Base-by-base conservation (phyloP, 768 basidiomycete species). In the Xerocomellus intermedius region DNA sequence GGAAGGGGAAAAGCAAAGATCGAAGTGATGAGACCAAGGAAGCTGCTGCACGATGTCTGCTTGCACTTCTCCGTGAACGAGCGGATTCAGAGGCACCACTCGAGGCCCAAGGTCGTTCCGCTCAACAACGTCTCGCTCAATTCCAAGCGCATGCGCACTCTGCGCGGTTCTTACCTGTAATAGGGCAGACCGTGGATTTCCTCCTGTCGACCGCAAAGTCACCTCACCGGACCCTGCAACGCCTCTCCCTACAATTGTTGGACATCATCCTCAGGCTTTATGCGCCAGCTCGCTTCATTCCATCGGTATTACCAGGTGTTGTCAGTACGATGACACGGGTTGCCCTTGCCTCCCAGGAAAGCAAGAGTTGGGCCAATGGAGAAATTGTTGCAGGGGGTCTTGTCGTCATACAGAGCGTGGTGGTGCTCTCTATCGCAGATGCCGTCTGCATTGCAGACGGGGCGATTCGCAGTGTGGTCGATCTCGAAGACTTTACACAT, bases 301-400 rank as follows among this genome's bases (percentile, higher is more conserved):
- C 83, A n/a, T 83, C 88, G 13, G 76, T 98, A 26, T 74, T 98
- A 28, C 95, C 95, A 1, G 95, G 95, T 2, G 79, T 89, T 32
- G 80, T 92, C 56, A 94, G 91, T 63, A 70, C 79, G 17, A 87
- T 89, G 82, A 81, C 81, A 28, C 91, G 86, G 63, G 69, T 92
- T 14, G 80, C 87, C 6, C 75, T 89, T 2, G 87, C 82, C 10
- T 68, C 72, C 17, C 71, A 76, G 5, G 70, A 75, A 26, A 73
- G 69, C 28, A 87, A 83, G 65, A 83, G 82, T 22, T 92, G 88
- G 85, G 80, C 86, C 8, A 85, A 82, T 57, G 89, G 90, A 7
- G 86, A 87, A 21, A 74, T 79, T 28, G 87, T 89, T 33, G 77
- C 80, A 3, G 71, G 73, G 5, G 77, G 86, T 4, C 75, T 94